Percentiles rank a stretch among this genome's conserved stretches.
phyloP scores from a whole-genome alignment of 108 stramenopile species.

The Conticribra guillardii region DNA sequence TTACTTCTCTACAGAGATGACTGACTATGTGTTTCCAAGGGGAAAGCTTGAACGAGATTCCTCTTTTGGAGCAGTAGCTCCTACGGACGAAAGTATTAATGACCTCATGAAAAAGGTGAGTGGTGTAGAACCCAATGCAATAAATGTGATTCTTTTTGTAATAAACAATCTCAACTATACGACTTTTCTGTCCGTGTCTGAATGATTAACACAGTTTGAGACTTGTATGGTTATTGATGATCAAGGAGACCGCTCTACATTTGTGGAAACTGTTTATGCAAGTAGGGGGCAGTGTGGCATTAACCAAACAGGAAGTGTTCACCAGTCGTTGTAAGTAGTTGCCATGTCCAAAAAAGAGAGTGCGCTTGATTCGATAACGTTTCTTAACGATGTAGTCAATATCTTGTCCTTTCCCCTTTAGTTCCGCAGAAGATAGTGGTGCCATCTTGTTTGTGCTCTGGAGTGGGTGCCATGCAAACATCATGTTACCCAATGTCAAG shows the following conservation, averaged over 20 bases:
- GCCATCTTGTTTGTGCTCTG: constrained; percentile 18
- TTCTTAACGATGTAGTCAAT: too few relatives aligned
- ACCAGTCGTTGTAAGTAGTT: too few relatives aligned
- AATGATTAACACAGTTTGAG: constrained; percentile 1
- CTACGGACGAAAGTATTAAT: constrained; percentile 1
- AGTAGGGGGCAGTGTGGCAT: constrained; percentile 11
- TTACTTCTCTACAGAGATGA: constrained; percentile 1
- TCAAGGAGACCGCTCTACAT: constrained; percentile 6
- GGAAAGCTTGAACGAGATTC: constrained; percentile 1
- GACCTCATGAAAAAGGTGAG: constrained; percentile 12
- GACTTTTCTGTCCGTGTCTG: too few relatives aligned
- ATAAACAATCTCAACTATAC: too few relatives aligned
- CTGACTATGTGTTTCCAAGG: constrained; percentile 7
- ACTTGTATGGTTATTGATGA: constrained; percentile 28
- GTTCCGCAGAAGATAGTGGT: constrained; percentile 6
- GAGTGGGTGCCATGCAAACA: constrained; percentile 16
- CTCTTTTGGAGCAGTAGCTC: not conserved
- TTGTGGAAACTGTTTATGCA: constrained; percentile 10
- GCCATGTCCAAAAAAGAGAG: too few relatives aligned
- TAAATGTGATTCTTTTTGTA: too few relatives aligned
- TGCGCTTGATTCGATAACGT: too few relatives aligned
- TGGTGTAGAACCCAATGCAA: too few relatives aligned
- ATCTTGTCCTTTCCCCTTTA: too few relatives aligned
- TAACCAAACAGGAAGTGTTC: constrained; percentile 16
- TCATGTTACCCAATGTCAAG: constrained; percentile 9